Evolutionary conservation across 371 early-diverging fungal genomes (phyloP), one percentile per base, ranked within the genome.

Genomic region (Rhizopus microsporus): DNA sequence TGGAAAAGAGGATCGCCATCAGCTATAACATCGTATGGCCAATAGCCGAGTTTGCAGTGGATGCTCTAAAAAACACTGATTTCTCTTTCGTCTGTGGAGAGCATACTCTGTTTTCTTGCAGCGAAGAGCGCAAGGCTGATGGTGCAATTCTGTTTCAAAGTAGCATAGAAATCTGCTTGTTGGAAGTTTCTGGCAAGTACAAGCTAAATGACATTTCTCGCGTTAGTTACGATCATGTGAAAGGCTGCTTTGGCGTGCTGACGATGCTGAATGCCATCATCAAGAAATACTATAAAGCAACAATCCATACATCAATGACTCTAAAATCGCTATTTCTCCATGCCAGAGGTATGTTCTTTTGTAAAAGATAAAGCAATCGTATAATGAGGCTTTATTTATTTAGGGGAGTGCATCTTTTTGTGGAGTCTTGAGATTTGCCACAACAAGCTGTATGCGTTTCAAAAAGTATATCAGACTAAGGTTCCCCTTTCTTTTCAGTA

Each of bases 211-310:
- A 49, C 13, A 29, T 13, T 0, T 13, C 34, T n/a, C 32, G 49
- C 1, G 34, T 49, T 34, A 15, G 33, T 5, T 34, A 49, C 5
- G 34, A 49, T n/a, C 49, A 49, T 34, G 49, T 49, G 0, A 49
- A 49, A 34, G 49, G 49, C 15, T 49, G 34, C 7, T 49, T 49
- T n/a, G 49, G 34, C 34, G 49, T 15, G 2, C 16, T 49, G 15
- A 34, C 6, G 3, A 13, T 49, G 1, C 34, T 49, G 5, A 32
- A 34, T 3, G 9, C 1, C 5, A 32, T 49, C 10, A 32, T 49
- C 16, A 49, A 34, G 13, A 30, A 30, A 32, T 32, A 48, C 1
- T 13, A 32, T 13, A 32, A 32, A 16, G 49, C 49, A 4, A 33
- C 6, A 2, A 2, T 34, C 0, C n/a, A 32, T 1, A 5, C 49